Percentiles rank a stretch among this genome's conserved stretches.
Evolutionary conservation across 2,329 filamentous ascomycete species (phyloP).

Genomic region (Hawksworthiomyces lignivorus): DNA sequence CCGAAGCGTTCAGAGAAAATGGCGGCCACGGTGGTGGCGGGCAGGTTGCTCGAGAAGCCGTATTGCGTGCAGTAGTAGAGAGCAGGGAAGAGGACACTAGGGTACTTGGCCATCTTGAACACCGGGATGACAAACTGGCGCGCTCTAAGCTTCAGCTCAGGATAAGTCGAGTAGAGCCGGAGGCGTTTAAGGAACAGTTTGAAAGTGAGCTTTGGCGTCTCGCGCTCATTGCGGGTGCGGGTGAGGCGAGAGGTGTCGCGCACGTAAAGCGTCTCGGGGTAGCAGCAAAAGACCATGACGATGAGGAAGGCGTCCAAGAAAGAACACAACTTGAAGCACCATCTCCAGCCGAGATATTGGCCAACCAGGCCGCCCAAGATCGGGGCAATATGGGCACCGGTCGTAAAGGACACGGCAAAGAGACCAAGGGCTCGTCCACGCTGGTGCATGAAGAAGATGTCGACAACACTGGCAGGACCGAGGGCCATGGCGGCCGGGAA

Average conservation of each 20-base stretch:
- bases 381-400: slow-evolving; percentile 22
- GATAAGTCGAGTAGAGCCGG: neutral
- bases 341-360: slow-evolving; percentile 12
- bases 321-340: slow-evolving; percentile 19
- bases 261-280: slow-evolving; percentile 24
- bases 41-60: slow-evolving; percentile 24
- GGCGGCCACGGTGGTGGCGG: slow-evolving; percentile 24
- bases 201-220: neutral
- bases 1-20: slow-evolving; percentile 23
- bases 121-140: slow-evolving; percentile 19
- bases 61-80: slow-evolving; percentile 24
- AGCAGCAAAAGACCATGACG: slow-evolving; percentile 18
- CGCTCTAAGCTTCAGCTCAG: slow-evolving; percentile 1
- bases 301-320: slow-evolving; percentile 21
- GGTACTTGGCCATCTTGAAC: slow-evolving; percentile 22
- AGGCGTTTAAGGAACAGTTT: slow-evolving; percentile 8
- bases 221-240: slow-evolving; percentile 4
- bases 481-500: slow-evolving; percentile 23
- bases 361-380: slow-evolving; percentile 14
- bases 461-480: slow-evolving; percentile 22
- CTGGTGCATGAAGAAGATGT: slow-evolving; percentile 25
- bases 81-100: slow-evolving; percentile 23
- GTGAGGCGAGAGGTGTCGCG: slow-evolving; percentile 1
- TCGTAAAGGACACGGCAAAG: slow-evolving; percentile 22
- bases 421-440: slow-evolving; percentile 22